Evolutionary conservation across 352 stramenopile species (phyloP), one percentile per base, ranked within the genome.

Genomic region (Phytophthora ohioensis): DNA sequence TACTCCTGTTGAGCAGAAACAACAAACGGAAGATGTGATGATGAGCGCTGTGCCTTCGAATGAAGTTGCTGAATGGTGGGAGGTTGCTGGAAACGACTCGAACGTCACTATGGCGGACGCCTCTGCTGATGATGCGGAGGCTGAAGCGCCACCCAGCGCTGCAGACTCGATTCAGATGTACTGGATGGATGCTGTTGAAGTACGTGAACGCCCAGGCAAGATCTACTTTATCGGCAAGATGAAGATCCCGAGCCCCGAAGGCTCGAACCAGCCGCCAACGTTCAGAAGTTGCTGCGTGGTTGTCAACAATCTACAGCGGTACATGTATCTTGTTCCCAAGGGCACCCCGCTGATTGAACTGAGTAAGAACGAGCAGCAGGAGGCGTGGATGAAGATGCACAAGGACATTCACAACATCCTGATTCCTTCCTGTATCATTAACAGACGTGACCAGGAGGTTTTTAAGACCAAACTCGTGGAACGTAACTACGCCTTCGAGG

Each of bases 161-260:
- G 74, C 73, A 43, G 89, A 93, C 52, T 82, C 91, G 55, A 79
- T 99, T 15, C 90, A 96, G 69, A 92, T 99, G 79, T 99, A 97
- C 80, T 99, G 97, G 95, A 95, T 99, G 56, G 98, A 99, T 80
- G 95, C 96, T 0, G 88, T 95, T 17, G 98, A 99, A 89, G 90
- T 98, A 27, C 92, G 98, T 5, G 88, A 96, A 27, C 87, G 88
- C 12, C 93, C 92, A 27, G 98, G 98, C 12, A 96, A 97, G 52
- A 89, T 99, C 52, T 99, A 98, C 74, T 67, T 99, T 5, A 99
- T 99, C 66, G 98, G 98, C 45, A 99, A 99, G 78, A 95, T 99
- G 55, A 89, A 90, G 56, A 72, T 72, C 15, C 67, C 76, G 0
- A 79, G 70, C 17, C 60, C 67, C 0, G 69, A 74, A 41, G 69